Percentiles rank a stretch among this genome's conserved stretches.
phyloP scores from a whole-genome alignment of 257 asterid genomes.

The Capsicum chinense region DNA sequence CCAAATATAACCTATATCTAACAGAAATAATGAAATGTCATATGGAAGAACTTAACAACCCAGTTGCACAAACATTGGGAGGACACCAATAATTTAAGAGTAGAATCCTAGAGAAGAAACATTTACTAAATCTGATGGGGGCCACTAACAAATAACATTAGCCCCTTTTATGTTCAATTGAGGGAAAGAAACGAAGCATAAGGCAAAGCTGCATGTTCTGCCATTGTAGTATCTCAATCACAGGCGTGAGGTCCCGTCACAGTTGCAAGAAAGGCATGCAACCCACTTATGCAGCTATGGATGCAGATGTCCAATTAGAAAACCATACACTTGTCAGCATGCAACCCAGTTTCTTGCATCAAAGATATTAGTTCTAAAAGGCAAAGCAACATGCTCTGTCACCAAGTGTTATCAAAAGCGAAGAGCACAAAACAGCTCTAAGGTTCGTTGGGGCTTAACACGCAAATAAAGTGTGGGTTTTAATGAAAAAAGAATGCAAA shows the following conservation, averaged over 20 bases:
- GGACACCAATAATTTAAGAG: constrained; percentile 17
- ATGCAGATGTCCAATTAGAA: constrained; percentile 17
- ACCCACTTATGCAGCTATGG: not conserved
- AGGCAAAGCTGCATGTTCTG: constrained; percentile 3
- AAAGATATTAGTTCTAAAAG: not conserved
- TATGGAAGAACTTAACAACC: not conserved
- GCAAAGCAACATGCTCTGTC: constrained; percentile 1
- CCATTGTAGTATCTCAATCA: constrained; percentile 9
- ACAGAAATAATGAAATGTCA: not conserved
- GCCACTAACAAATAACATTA: not conserved
- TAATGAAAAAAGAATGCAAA: not conserved
- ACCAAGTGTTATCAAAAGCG: not conserved
- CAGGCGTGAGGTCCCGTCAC: not conserved
- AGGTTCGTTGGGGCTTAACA: not conserved
- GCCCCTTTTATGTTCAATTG: constrained; percentile 1
- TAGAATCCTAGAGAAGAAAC: not conserved
- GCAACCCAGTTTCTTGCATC: constrained; percentile 16
- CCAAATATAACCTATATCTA: not conserved
- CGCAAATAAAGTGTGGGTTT: not conserved
- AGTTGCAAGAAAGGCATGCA: not conserved
- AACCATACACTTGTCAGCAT: constrained; percentile 8
- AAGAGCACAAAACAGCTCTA: not conserved
- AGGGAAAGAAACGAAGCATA: not conserved
- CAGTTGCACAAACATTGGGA: constrained; percentile 2
- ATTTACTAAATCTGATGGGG: not conserved